Evolutionary conservation across 2,329 filamentous ascomycete species (phyloP).

Genomic region (Phaeosphaeriaceae sp.): DNA sequence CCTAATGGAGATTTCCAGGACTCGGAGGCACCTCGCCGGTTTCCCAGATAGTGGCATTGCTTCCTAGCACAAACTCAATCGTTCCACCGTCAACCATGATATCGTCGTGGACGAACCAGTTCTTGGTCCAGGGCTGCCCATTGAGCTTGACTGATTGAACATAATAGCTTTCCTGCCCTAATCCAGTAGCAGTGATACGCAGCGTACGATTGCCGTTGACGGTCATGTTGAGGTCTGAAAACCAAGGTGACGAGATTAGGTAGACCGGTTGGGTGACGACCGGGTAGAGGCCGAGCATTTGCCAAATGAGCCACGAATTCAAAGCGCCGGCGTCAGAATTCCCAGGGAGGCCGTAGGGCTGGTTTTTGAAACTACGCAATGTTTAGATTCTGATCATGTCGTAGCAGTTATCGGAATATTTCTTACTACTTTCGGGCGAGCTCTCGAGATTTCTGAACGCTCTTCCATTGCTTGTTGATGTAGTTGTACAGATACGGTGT

Average conservation of each 20-base stretch:
- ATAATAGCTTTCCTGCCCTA: conserved; percentile 57
- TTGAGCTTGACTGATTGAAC: conserved; percentile 72
- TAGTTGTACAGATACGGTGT: conserved; percentile 63
- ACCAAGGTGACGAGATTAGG: conserved; percentile 58
- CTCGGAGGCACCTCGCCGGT: conserved; percentile 59
- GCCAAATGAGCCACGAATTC: conserved; percentile 57
- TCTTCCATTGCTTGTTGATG: conserved; percentile 50
- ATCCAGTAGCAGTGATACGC: conserved; percentile 60
- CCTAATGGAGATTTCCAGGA: conserved; percentile 47
- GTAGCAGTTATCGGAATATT: not conserved
- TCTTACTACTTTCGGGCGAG: conserved; percentile 40
- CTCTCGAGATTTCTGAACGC: conserved; percentile 40
- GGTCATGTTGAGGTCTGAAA: conserved; percentile 62
- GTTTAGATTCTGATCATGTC: conserved; percentile 5
- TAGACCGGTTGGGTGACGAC: conserved; percentile 72
- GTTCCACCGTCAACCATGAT: conserved; percentile 57
- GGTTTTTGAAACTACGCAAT: conserved; percentile 25
- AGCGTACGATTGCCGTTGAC: conserved; percentile 59
- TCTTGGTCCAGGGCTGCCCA: conserved; percentile 64
- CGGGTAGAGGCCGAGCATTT: conserved; percentile 55
- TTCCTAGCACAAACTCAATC: conserved; percentile 57
- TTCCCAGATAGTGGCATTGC: conserved; percentile 54
- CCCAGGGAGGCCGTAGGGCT: conserved; percentile 47
- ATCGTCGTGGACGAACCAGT: conserved; percentile 71
- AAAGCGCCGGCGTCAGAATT: conserved; percentile 54